Evolutionary conservation across 495 filamentous ascomycete species (phyloP), one percentile per base, ranked within the genome.

Genomic region (Symbiotaphrina buchneri): DNA sequence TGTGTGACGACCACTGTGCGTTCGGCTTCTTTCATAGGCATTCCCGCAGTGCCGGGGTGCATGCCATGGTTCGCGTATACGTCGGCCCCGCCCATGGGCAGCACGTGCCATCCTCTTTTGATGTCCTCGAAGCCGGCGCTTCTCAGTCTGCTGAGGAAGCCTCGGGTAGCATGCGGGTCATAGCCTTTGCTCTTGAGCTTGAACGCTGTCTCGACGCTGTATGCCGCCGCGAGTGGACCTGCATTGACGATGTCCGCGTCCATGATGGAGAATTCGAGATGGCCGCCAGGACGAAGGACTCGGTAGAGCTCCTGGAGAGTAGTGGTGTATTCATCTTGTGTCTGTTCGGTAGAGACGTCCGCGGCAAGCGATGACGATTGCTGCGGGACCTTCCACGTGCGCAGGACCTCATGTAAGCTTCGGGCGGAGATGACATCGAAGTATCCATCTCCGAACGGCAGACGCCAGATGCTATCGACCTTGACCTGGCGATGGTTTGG

Each of bases 401-500:
- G 84, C 31, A 95, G 63, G 21, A 80, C 58, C 35, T 74, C 59
- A 47, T 85, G 78, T 13, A 95, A 59, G 13, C 80, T 75, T n/a
- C 85, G 81, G 3, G 84, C 77, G 4, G 79, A 91, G 45, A 97
- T 69, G 24, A 92, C 68, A 42, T 93, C 83, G 44, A 97, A 97
- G 50, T 90, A 73, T 40, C 74, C 69, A 41, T 80, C 68, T 10
- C 66, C 68, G 56, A 94, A 97, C 8, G 87, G 87, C 0, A 97
- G 65, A 34, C 67, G 63, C 58, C 71, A 81, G 4, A 90, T 58
- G 6, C 68, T 61, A 7, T 69, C 52, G 4, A 93, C 75, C 18
- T 68, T 65, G 11, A 90, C 63, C 33, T 72, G 71, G 25, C 73
- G 72, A 55, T 95, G 85, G 47, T 97, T 97, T 19, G 64, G 52